phyloP scores from a whole-genome alignment of 106 monocot genomes.

The Allium fistulosum region DNA sequence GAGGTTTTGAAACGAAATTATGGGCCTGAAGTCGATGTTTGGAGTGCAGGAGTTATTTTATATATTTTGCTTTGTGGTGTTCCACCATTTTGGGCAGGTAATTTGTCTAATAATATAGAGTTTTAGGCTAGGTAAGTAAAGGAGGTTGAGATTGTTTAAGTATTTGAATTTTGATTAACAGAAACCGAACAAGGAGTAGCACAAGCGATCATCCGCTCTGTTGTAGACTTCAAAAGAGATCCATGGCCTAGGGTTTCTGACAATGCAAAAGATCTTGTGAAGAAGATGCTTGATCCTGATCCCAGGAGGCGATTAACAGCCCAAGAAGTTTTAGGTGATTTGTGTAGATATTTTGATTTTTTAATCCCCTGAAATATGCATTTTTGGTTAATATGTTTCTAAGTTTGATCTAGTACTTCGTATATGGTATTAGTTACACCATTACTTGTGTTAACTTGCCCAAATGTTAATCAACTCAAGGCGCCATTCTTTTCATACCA shows the following conservation, averaged over 20 bases:
- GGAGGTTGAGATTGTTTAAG: neutral
- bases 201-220: constrained; percentile 51
- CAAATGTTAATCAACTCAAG: too few species aligned
- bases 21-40: constrained; percentile 67
- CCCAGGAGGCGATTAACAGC: constrained; percentile 39
- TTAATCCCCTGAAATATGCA: too few species aligned
- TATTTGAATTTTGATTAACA: constrained; percentile 9
- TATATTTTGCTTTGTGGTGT: constrained; percentile 74
- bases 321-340: constrained; percentile 48
- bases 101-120: neutral
- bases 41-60: constrained; percentile 73
- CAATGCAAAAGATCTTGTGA: constrained; percentile 62
- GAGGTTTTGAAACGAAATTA: constrained; percentile 74
- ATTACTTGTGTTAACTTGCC: too few species aligned
- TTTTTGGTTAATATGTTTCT: too few species aligned
- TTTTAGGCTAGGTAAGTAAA: neutral
- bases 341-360: too few species aligned
- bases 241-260: constrained; percentile 67
- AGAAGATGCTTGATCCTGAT: constrained; percentile 54
- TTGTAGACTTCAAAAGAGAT: constrained; percentile 54
- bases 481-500: too few species aligned
- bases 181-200: constrained; percentile 71
- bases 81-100: constrained; percentile 85
- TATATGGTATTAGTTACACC: too few species aligned
- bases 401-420: too few species aligned